Conservation (phyloP, 306 rosid species). For the Cucumis hystrix region DNA sequence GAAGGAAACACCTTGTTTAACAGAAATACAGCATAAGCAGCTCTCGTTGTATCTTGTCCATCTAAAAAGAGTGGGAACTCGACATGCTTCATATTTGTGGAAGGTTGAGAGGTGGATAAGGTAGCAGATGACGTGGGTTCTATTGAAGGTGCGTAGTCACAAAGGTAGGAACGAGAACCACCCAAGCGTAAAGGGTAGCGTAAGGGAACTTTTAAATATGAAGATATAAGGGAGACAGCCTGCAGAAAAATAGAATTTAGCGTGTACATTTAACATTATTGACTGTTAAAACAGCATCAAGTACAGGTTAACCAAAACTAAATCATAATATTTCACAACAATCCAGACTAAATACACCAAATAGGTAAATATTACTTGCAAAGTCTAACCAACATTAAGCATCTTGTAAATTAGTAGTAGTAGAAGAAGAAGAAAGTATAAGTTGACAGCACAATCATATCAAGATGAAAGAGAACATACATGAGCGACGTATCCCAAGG, state of each 20-base stretch:
- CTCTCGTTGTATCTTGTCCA: conserved; percentile 93
- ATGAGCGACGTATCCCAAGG: conserved; percentile 84
- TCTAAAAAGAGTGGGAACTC: conserved; percentile 88
- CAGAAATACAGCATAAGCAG: conserved; percentile 87
- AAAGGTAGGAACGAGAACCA: conserved; percentile 71
- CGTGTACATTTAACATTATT: background rate
- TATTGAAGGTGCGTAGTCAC: conserved; percentile 67
- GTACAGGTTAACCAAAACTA: background rate
- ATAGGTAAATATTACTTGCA: too few relatives aligned
- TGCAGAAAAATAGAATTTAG: conserved; percentile 21
- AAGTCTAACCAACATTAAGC: background rate
- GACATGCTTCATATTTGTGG: conserved; percentile 34
- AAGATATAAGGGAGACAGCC: conserved; percentile 83
- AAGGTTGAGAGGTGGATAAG: conserved; percentile 25
- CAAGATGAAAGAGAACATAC: conserved; percentile 34
- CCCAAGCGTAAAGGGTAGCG: conserved; percentile 79
- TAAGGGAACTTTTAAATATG: conserved; percentile 76
- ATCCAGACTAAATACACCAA: background rate
- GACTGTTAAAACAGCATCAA: conserved; percentile 6
- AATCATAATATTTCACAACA: background rate
- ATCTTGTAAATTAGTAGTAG: background rate
- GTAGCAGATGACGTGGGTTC: conserved; percentile 45
- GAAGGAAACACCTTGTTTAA: conserved; percentile 62
- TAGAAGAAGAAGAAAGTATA: background rate
- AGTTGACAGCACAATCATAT: background rate